Evolutionary conservation across 1,139 yeast genomes (phyloP), one percentile per base, ranked within the genome.

Genomic region (Taphrina betulina): DNA sequence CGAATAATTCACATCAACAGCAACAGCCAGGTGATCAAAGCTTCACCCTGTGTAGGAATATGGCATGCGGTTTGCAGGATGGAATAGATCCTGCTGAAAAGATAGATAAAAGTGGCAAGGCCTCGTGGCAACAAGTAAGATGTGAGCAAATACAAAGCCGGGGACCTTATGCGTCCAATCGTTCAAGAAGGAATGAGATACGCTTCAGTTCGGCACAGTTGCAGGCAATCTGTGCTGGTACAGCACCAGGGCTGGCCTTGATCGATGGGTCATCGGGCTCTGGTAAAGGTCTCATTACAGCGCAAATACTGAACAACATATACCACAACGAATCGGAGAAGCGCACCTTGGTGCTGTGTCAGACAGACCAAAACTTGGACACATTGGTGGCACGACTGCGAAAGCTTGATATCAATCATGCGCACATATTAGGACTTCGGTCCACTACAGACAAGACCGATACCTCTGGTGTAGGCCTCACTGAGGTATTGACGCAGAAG

Each of bases 211-310:
- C 57, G 4, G 34, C 57, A 1, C 75, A 72, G 57, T 60, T 64
- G 3, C 59, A 62, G 17, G 77, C 78, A 0, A 66, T 77, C n/a
- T 58, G 67, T 10, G 66, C 70, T 42, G 70, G 75, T 1, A 58
- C 69, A 3, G 58, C 62, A 3, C 67, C 69, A 12, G 74, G 75
- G 1, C 58, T 77, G 16, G 70, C 73, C 1, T 60, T 75, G 5
- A 64, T 77, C 3, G 69, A 68, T 41, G 80, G 80, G 0, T 72
- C 77, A 1, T 74, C 78, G 1, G 79, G 79, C 1, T 72, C 80
- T 0, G 81, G 81, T 1, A 77, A 77, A 62, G 63, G 69, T 1
- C 62, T 63, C 10, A 61, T 70, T 1, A 64, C 68, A 1, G 61
- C 67, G 0, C 66, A 67, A 24, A 61, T 68, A 3, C 36, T 69